Evolutionary conservation across 2,329 filamentous ascomycete genomes (phyloP).

Genomic region (Aspergillus neoniger): DNA sequence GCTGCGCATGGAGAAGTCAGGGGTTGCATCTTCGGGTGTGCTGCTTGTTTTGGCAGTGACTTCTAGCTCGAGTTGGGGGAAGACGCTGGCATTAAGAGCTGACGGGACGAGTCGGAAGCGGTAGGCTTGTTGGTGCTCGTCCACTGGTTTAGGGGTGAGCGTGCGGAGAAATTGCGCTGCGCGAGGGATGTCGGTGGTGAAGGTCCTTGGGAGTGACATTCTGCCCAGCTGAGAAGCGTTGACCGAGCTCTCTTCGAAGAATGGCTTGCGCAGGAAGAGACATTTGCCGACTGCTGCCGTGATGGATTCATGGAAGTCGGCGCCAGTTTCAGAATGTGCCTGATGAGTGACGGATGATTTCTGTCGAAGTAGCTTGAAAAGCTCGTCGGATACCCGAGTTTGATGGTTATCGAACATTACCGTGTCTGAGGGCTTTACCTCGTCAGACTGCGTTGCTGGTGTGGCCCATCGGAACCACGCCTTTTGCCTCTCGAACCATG

Average conservation of each 20-base stretch:
- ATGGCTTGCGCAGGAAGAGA: conserved; percentile 36
- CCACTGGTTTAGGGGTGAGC: conserved; percentile 22
- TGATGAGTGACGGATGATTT: neutral
- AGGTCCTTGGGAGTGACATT: conserved; percentile 33
- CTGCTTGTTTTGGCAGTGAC: conserved; percentile 15
- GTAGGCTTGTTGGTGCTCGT: conserved; percentile 22
- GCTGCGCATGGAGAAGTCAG: conserved; percentile 27
- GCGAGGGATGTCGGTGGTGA: conserved; percentile 38
- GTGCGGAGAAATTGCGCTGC: conserved; percentile 34
- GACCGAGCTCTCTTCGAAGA: conserved; percentile 21
- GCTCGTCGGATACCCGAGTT: conserved; percentile 32
- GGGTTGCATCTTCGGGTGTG: conserved; percentile 1
- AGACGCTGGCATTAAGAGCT: conserved; percentile 18
- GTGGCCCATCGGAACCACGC: conserved; percentile 44
- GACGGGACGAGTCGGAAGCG: conserved; percentile 40
- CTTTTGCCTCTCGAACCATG: conserved; percentile 36
- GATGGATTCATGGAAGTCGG: conserved; percentile 33
- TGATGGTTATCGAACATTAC: conserved; percentile 35
- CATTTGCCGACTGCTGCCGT: conserved; percentile 43
- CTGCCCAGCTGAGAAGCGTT: conserved; percentile 36
- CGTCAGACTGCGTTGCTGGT: conserved; percentile 25
- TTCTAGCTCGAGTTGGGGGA: conserved; percentile 41
- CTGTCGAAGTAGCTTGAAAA: conserved; percentile 34
- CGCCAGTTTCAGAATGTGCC: conserved; percentile 2
- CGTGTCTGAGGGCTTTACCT: conserved; percentile 19